Evolutionary conservation across 2,329 filamentous ascomycete species (phyloP), one percentile per base, ranked within the genome.

Genomic region (Fusarium oxysporum): DNA sequence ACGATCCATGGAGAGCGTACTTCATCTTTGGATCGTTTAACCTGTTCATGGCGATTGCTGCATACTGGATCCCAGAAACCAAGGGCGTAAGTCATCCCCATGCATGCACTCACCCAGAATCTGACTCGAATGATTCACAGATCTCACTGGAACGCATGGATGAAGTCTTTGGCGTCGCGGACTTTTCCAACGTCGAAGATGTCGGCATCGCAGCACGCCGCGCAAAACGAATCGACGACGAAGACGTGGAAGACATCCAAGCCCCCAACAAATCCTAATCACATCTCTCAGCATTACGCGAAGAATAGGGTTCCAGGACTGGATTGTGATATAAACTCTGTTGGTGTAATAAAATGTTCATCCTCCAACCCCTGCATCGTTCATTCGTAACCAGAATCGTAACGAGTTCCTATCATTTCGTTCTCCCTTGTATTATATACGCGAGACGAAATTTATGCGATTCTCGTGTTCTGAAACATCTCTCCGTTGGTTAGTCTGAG

Each of bases 11-110:
- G 47, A 85, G 86, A 35, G 86, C 87, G 0, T 91, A 89, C 79
- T 83, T 91, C 64, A 88, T 90, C 55, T 91, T 89, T 78, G 84
- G 86, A 9, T 85, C 81, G 28, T 89, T 90, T 78, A 90, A 88
- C 76, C 85, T 88, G 70, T 76, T 81, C 70, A 89, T 90, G 87
- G 87, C 86, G 61, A 74, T 90, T 53, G 87, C 88, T 73, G 67
- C 78, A 19, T 82, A 78, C 48, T 79, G 80, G 63, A 75, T 83
- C 4, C 89, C 88, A 0, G 89, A 91, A 80, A 91, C 89, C 10
- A 91, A 90, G 80, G 89, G 88, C 23, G 72, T 85, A 72, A 77
- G 81, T 74, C 3, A 6, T 4, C 21, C 16, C 14, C 7, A 3
- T 12, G 16, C 10, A 11, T 3, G 1, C 19, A 5, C 10, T 9